These are phyloP conservation scores for Hortaea sp. DNA, from an alignment of 2,329 filamentous ascomycete species.

Conservation along the genomic window DNA sequence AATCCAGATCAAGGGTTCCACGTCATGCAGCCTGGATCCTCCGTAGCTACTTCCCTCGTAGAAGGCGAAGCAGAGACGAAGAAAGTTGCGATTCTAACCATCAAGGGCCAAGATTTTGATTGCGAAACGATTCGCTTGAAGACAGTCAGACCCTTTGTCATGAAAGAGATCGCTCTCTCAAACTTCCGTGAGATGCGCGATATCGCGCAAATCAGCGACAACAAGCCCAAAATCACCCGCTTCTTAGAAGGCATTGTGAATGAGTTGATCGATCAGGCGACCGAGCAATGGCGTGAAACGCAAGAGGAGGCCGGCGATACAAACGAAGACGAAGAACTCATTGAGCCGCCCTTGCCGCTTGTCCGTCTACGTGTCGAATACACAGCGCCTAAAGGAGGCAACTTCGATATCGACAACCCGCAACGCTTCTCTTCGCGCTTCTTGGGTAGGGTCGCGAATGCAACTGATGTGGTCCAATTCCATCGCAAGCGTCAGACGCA, in stretches of 20 bases:
- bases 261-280: conserved; percentile 77
- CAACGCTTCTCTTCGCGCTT: conserved; percentile 94
- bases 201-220: conserved; percentile 71
- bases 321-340: conserved; percentile 45
- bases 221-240: conserved; percentile 67
- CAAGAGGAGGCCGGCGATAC: conserved; percentile 50
- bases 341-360: conserved; percentile 64
- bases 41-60: conserved; percentile 84
- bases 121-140: conserved; percentile 75
- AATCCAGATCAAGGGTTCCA: conserved; percentile 87
- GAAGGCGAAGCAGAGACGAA: conserved; percentile 85
- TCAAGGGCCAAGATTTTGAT: conserved; percentile 69
- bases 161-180: conserved; percentile 66
- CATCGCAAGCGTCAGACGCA: conserved; percentile 68
- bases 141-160: conserved; percentile 82
- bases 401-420: conserved; percentile 87
- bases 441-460: conserved; percentile 80
- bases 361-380: conserved; percentile 88
- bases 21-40: conserved; percentile 96
- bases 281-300: conserved; percentile 67
- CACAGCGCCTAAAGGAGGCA: conserved; percentile 70
- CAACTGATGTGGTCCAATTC: conserved; percentile 87
- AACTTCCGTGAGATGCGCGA: conserved; percentile 68
- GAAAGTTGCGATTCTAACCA: conserved; percentile 73
- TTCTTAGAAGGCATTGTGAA: conserved; percentile 71